phyloP scores from a whole-genome alignment of 306 rosid species.

The Acmispon strigosus region DNA sequence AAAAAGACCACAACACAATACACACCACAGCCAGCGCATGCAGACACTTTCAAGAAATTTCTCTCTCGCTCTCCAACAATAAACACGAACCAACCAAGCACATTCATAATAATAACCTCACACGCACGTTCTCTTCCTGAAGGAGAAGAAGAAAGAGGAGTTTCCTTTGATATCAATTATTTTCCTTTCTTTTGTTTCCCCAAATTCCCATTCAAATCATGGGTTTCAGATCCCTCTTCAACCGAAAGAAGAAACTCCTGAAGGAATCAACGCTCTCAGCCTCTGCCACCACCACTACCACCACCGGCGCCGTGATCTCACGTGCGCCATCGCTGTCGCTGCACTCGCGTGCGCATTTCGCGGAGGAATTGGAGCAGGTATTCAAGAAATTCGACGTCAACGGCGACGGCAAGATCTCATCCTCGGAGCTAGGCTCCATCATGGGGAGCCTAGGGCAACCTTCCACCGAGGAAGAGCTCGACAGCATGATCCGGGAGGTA shows the following conservation, averaged over 20 bases:
- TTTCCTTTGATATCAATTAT: too few species aligned
- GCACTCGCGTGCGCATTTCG: conserved; percentile 26
- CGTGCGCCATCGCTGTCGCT: conserved; percentile 22
- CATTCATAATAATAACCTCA: too few species aligned
- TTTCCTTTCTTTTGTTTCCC: too few species aligned
- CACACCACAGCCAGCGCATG: too few species aligned
- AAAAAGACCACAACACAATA: too few species aligned
- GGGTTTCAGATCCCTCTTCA: conserved; percentile 66
- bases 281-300: not conserved
- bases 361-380: conserved; percentile 58
- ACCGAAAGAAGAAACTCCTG: conserved; percentile 47
- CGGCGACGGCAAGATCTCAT: conserved; percentile 84
- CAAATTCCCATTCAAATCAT: conserved; percentile 10
- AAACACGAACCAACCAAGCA: too few species aligned
- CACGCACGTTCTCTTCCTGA: too few species aligned
- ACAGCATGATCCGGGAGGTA: conserved; percentile 60
- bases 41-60: too few species aligned
- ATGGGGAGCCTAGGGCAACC: conserved; percentile 61
- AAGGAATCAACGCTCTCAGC: not conserved
- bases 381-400: conserved; percentile 78
- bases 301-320: not conserved
- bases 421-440: conserved; percentile 71
- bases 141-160: too few species aligned
- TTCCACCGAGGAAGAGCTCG: conserved; percentile 56
- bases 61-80: too few species aligned